A percentile compares a stretch with the other conserved stretches of the same genome.
Conservation (phyloP, 495 filamentous ascomycete genomes). For the Penicillium malachiteum region DNA sequence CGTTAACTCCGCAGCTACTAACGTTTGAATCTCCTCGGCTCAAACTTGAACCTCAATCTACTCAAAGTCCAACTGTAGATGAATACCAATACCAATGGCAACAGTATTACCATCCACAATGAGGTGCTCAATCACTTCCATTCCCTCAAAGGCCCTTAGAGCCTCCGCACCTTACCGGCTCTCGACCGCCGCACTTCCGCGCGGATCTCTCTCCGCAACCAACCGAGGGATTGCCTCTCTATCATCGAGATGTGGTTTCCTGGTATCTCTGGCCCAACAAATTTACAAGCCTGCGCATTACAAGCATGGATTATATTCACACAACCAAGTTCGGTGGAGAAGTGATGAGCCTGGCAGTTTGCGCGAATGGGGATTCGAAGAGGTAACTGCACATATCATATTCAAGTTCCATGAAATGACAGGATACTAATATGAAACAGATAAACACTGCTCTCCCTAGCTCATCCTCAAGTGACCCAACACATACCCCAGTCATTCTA, state of each 20-base stretch:
- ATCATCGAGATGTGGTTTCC: slow-evolving; percentile 3
- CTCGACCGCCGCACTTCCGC: slow-evolving; percentile 10
- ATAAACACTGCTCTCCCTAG: slow-evolving; percentile 40
- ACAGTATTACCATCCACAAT: slow-evolving; percentile 18
- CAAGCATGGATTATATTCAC: background rate
- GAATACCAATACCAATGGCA: slow-evolving; percentile 21
- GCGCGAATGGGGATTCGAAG: slow-evolving; percentile 43
- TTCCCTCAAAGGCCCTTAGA: slow-evolving; percentile 17
- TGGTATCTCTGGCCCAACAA: background rate
- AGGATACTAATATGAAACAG: slow-evolving; percentile 16
- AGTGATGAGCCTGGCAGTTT: slow-evolving; percentile 20
- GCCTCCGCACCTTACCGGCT: slow-evolving; percentile 11
- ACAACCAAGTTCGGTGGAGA: slow-evolving; percentile 22
- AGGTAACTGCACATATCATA: slow-evolving; percentile 26
- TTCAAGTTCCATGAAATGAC: background rate
- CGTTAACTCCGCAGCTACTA: background rate
- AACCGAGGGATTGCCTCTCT: slow-evolving; percentile 14
- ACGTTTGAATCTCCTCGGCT: background rate
- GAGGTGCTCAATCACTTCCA: slow-evolving; percentile 16
- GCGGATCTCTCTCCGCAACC: slow-evolving; percentile 14
- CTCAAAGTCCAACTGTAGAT: background rate
- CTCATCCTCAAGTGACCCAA: slow-evolving; percentile 13
- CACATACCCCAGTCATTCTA: slow-evolving; percentile 35
- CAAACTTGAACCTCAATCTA: background rate
- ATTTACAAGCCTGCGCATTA: background rate